These are phyloP conservation scores for Colletotrichum endophyticum DNA, from an alignment of 2,329 filamentous ascomycete genomes.

Conservation along the genomic window DNA sequence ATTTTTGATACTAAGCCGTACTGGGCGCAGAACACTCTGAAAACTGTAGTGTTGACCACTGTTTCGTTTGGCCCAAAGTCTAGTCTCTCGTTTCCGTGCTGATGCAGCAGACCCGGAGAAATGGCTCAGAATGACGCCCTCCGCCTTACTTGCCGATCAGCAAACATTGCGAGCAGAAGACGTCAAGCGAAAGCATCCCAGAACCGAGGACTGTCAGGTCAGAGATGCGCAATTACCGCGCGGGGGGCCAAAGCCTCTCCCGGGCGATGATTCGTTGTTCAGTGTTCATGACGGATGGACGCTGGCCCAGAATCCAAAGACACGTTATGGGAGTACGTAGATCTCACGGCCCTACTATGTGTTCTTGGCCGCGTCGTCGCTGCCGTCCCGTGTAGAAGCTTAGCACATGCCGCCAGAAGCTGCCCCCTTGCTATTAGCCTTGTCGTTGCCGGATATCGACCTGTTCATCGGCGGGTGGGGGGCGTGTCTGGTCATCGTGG, in stretches of 20 bases:
- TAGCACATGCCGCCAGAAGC: not conserved
- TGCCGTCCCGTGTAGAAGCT: conserved; percentile 3
- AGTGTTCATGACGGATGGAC: not conserved
- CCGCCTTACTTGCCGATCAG: not conserved
- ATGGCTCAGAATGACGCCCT: not conserved
- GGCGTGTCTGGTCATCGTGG: not conserved
- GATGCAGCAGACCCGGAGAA: not conserved
- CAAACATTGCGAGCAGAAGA: not conserved
- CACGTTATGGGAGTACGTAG: conserved; percentile 1
- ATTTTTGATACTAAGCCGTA: not conserved
- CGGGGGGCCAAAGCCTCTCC: not conserved
- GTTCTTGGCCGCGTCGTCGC: not conserved
- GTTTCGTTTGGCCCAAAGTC: not conserved
- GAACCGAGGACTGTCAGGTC: not conserved
- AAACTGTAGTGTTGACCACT: not conserved
- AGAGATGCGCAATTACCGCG: conserved; percentile 16
- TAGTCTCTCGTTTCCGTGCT: not conserved
- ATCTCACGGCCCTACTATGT: not conserved
- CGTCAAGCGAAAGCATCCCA: conserved; percentile 2
- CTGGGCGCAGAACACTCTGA: not conserved
- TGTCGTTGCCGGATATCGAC: not conserved
- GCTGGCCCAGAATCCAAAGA: not conserved
- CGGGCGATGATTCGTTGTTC: not conserved
- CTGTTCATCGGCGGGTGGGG: conserved; percentile 7
- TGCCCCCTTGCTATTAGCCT: not conserved